phyloP scores from a whole-genome alignment of 2,329 filamentous ascomycete species.

The Colletotrichum falcatum region DNA sequence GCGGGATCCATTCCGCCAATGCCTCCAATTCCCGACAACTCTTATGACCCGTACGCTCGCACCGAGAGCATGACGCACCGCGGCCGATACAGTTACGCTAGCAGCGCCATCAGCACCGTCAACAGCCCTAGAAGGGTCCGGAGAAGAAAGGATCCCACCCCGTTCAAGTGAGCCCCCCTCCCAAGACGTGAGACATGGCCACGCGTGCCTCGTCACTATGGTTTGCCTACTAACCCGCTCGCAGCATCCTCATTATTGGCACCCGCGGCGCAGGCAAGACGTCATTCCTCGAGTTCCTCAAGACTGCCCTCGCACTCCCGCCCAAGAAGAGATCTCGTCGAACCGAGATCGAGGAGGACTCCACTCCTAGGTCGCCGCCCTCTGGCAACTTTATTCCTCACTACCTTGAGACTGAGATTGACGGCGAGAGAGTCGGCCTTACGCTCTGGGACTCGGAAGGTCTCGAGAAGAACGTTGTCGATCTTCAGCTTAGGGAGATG shows the following conservation, averaged over 20 bases:
- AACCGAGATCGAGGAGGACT: slow-evolving; percentile 66
- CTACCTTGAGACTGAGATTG: slow-evolving; percentile 94
- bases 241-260: slow-evolving; percentile 89
- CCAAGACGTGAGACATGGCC: slow-evolving; percentile 5
- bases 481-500: slow-evolving; percentile 93
- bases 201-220: background rate
- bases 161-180: slow-evolving; percentile 87
- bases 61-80: slow-evolving; percentile 97
- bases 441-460: slow-evolving; percentile 98
- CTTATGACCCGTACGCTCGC: slow-evolving; percentile 81
- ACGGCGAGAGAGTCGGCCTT: slow-evolving; percentile 89
- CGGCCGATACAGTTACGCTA: slow-evolving; percentile 95
- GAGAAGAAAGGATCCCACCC: slow-evolving; percentile 95
- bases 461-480: slow-evolving; percentile 93
- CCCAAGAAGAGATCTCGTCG: slow-evolving; percentile 76
- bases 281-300: slow-evolving; percentile 95
- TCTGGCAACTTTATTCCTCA: slow-evolving; percentile 84
- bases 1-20: slow-evolving; percentile 58
- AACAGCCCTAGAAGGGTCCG: slow-evolving; percentile 93
- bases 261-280: slow-evolving; percentile 92
- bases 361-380: slow-evolving; percentile 54
- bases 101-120: slow-evolving; percentile 88
- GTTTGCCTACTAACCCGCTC: slow-evolving; percentile 10
- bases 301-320: slow-evolving; percentile 85
- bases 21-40: slow-evolving; percentile 68